A percentile compares a stretch with the other conserved stretches of the same genome.
Evolutionary conservation across 2,329 filamentous ascomycete species (phyloP).

Genomic region (Aspergillus neotritici): DNA sequence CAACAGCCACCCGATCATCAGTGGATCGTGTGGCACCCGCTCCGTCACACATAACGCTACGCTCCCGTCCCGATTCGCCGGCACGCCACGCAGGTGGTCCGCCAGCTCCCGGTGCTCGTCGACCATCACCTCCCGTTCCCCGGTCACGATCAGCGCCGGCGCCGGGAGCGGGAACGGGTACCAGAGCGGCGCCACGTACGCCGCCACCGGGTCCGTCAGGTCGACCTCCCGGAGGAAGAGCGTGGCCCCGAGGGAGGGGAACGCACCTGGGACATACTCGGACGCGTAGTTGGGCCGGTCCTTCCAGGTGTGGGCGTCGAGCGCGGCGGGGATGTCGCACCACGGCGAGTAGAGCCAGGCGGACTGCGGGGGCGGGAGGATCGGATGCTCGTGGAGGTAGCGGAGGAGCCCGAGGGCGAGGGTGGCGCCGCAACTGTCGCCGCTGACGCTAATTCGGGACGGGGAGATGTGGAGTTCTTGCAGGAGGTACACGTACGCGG

Average conservation of each 20-base stretch:
- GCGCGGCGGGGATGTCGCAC: conserved; percentile 4
- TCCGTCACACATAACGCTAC: conserved; percentile 12
- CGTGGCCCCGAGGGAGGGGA: conserved; percentile 12
- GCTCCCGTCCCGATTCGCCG: too few relatives aligned
- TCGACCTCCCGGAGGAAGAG: conserved; percentile 9
- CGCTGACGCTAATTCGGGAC: conserved; percentile 16
- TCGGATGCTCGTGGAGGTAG: conserved; percentile 10
- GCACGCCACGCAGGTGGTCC: conserved; percentile 2
- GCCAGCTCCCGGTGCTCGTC: conserved; percentile 5
- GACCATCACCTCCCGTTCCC: conserved; percentile 11
- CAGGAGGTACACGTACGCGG: conserved; percentile 18
- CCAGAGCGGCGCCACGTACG: conserved; percentile 11
- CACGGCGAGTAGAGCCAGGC: conserved; percentile 17
- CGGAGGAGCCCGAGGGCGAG: conserved; percentile 16
- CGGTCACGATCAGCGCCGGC: conserved; percentile 15
- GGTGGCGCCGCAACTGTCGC: conserved; percentile 20
- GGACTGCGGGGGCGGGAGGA: conserved; percentile 7
- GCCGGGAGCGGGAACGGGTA: conserved; percentile 17
- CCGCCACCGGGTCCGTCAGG: conserved; percentile 8
- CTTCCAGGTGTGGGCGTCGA: conserved; percentile 7
- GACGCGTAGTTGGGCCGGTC: conserved; percentile 11
- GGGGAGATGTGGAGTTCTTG: conserved; percentile 15
- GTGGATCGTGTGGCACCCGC: conserved; percentile 11
- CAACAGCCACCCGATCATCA: conserved; percentile 16
- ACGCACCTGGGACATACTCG: conserved; percentile 11